phyloP scores from a whole-genome alignment of 139 green algal species.

The Chlamydomonas incerta region DNA sequence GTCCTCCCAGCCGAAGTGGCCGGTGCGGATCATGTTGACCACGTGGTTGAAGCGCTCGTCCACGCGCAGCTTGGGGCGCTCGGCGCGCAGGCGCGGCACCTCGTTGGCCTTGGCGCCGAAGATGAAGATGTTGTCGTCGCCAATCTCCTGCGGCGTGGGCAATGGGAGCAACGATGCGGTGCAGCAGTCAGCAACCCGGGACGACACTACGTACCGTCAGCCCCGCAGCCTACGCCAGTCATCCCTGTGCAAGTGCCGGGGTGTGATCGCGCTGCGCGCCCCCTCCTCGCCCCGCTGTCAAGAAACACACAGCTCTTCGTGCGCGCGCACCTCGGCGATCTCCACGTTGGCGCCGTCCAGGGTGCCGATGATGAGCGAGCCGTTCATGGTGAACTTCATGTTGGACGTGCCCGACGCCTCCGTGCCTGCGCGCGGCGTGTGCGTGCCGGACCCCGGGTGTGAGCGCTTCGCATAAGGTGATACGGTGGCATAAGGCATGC shows the following conservation, averaged over 20 bases:
- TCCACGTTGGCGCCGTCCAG: conserved; percentile 99
- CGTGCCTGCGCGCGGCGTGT: conserved; percentile 80
- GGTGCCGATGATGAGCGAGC: conserved; percentile 97
- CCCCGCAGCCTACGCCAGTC: background rate
- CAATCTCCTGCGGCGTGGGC: conserved; percentile 53
- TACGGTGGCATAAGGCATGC: no score
- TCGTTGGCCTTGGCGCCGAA: conserved; percentile 83
- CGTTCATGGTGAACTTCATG: conserved; percentile 99
- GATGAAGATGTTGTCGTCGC: conserved; percentile 91
- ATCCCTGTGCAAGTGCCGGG: no score
- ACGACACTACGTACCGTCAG: background rate
- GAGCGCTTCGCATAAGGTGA: no score
- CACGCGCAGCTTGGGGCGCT: conserved; percentile 68
- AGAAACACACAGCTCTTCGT: no score
- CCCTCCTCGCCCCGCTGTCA: no score
- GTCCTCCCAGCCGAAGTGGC: conserved; percentile 95
- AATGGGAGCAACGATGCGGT: no score
- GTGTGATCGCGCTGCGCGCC: no score
- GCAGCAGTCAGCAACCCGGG: no score
- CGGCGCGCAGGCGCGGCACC: conserved; percentile 63
- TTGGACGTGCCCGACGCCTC: conserved; percentile 95
- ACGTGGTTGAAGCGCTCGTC: conserved; percentile 86
- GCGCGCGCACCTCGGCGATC: conserved; percentile 92
- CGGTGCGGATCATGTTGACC: conserved; percentile 82
- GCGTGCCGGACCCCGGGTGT: no score